Evolutionary conservation across 116 monocot species (phyloP).

Genomic region (Cymodocea nodosa): DNA sequence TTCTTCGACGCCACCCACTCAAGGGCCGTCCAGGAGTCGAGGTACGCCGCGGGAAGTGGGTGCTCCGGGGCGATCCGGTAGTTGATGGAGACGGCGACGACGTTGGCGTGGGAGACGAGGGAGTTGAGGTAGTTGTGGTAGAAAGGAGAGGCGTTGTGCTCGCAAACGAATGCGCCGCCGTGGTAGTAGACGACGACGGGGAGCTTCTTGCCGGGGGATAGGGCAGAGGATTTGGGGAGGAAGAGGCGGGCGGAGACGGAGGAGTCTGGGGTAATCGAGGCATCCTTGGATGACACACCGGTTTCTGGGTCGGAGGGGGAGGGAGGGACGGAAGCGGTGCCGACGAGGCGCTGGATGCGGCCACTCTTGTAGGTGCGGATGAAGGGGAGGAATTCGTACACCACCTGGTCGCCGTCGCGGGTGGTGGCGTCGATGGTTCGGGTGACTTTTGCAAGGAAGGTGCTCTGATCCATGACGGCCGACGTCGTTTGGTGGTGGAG

Average conservation of each 20-base stretch:
- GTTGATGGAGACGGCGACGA: constrained; percentile 41
- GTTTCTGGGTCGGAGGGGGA: constrained; percentile 20
- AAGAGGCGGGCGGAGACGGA: constrained; percentile 39
- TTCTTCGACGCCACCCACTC: constrained; percentile 21
- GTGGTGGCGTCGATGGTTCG: too few relatives aligned
- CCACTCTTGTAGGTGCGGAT: constrained; percentile 40
- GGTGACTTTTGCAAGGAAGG: too few relatives aligned
- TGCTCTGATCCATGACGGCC: too few relatives aligned
- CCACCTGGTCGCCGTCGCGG: too few relatives aligned
- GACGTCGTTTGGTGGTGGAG: too few relatives aligned
- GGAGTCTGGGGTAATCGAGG: constrained; percentile 13
- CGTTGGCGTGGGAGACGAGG: constrained; percentile 13
- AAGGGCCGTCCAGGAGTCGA: constrained; percentile 36
- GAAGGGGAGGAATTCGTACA: neutral
- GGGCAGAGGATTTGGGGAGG: constrained; percentile 15
- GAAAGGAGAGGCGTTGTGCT: constrained; percentile 15
- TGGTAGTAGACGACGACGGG: constrained; percentile 47
- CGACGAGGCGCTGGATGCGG: constrained; percentile 34
- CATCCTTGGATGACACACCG: constrained; percentile 39
- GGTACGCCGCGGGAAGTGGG: constrained; percentile 57
- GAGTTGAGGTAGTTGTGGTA: constrained; percentile 30
- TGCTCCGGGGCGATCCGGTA: constrained; percentile 80
- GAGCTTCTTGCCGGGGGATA: constrained; percentile 9
- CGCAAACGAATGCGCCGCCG: constrained; percentile 40
- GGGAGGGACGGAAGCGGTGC: constrained; percentile 18